Evolutionary conservation across 2,329 filamentous ascomycete species (phyloP).

Genomic region (Fusarium tjaetaba): DNA sequence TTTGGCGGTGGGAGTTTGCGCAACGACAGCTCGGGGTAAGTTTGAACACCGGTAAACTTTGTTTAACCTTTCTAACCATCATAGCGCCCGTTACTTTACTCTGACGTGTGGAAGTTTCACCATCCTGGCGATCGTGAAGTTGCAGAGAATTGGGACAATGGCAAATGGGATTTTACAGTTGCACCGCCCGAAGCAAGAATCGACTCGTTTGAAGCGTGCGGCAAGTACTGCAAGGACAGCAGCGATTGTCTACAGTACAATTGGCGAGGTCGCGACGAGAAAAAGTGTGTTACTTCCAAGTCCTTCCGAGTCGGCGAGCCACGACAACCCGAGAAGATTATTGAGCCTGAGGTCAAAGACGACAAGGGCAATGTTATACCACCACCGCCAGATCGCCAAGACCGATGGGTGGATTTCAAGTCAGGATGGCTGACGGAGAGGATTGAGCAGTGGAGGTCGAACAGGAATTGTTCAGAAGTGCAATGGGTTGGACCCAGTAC

Average conservation of each 20-base stretch:
- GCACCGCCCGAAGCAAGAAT: slow-evolving; percentile 40
- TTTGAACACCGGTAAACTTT: neutral
- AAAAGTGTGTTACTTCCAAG: slow-evolving; percentile 42
- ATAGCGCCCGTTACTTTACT: slow-evolving; percentile 49
- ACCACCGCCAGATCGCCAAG: slow-evolving; percentile 25
- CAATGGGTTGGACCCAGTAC: slow-evolving; percentile 49
- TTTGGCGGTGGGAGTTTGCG: slow-evolving; percentile 59
- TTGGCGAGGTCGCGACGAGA: slow-evolving; percentile 47
- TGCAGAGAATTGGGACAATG: slow-evolving; percentile 47
- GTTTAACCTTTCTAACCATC: slow-evolving; percentile 20
- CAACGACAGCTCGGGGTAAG: slow-evolving; percentile 47
- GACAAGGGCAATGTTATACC: slow-evolving; percentile 40
- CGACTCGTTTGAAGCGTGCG: slow-evolving; percentile 43
- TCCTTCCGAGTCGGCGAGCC: slow-evolving; percentile 44
- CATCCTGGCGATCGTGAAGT: slow-evolving; percentile 43
- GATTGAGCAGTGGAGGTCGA: slow-evolving; percentile 41
- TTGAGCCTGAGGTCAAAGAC: slow-evolving; percentile 38
- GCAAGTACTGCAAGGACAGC: slow-evolving; percentile 41
- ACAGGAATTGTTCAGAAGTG: slow-evolving; percentile 42
- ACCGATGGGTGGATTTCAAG: slow-evolving; percentile 45
- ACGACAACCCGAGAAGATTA: slow-evolving; percentile 38
- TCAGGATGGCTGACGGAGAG: slow-evolving; percentile 44
- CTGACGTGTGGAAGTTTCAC: slow-evolving; percentile 51
- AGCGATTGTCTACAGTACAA: slow-evolving; percentile 45
- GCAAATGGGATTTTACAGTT: slow-evolving; percentile 46